Conservation (phyloP, 768 basidiomycete genomes). For the Amyloporia xantha region DNA sequence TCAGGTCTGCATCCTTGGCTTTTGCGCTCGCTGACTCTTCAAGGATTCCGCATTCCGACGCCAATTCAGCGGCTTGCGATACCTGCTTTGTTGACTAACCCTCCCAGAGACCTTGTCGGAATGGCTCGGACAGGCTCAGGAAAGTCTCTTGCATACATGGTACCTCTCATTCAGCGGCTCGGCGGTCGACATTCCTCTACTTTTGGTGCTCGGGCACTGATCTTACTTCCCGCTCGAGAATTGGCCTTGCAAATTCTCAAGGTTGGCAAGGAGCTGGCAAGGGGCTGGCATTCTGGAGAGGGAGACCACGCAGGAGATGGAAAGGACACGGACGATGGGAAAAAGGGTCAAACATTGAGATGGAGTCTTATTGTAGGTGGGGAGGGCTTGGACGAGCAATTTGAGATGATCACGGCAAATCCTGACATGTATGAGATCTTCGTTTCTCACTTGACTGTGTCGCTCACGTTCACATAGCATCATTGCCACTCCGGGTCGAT, state of each 20-base stretch:
- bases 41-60: constrained; percentile 92
- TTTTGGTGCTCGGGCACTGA: constrained; percentile 82
- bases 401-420: constrained; percentile 89
- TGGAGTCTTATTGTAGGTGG: constrained; percentile 98
- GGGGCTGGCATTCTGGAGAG: constrained; percentile 64
- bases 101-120: constrained; percentile 89
- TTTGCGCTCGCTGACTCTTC: constrained; percentile 78
- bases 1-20: constrained; percentile 78
- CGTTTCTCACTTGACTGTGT: not conserved
- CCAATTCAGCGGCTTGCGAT: constrained; percentile 92
- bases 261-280: constrained; percentile 90
- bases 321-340: constrained; percentile 42
- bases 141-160: constrained; percentile 93
- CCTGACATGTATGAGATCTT: constrained; percentile 79
- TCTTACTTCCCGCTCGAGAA: constrained; percentile 90
- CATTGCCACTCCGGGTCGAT: constrained; percentile 95
- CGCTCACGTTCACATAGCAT: constrained; percentile 45
- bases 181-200: constrained; percentile 71
- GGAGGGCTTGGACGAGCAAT: constrained; percentile 93
- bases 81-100: constrained; percentile 74
- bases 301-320: constrained; percentile 65
- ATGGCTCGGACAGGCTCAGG: constrained; percentile 99
- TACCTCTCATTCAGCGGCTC: constrained; percentile 85
- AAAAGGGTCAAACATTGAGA: constrained; percentile 56
- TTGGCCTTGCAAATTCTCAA: constrained; percentile 89